Percentiles rank a stretch among this genome's conserved stretches.
phyloP scores from a whole-genome alignment of 2,329 filamentous ascomycete species.

The Sporothrix mexicana region DNA sequence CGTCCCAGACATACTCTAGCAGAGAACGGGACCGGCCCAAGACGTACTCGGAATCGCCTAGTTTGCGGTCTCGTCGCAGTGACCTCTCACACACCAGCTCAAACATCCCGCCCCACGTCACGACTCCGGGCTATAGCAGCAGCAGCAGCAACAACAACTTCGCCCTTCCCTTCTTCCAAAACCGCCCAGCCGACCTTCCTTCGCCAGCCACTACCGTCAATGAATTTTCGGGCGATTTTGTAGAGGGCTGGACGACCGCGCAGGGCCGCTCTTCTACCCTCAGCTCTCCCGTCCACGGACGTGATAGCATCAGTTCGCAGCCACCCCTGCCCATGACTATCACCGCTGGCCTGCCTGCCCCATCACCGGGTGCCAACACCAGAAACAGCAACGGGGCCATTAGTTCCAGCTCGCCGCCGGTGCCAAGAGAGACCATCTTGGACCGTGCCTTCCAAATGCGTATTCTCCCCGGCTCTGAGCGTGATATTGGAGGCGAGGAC shows the following conservation, averaged over 20 bases:
- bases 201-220: constrained; percentile 60
- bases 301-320: constrained; percentile 61
- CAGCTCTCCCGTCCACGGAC: constrained; percentile 61
- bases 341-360: constrained; percentile 44
- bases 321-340: constrained; percentile 46
- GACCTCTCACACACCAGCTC: constrained; percentile 57
- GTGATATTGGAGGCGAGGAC: constrained; percentile 61
- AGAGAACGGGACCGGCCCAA: constrained; percentile 55
- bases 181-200: constrained; percentile 60
- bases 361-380: constrained; percentile 41
- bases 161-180: constrained; percentile 33
- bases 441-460: constrained; percentile 69
- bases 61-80: constrained; percentile 66
- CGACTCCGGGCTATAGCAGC: constrained; percentile 19
- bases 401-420: constrained; percentile 58
- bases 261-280: constrained; percentile 65
- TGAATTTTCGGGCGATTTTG: constrained; percentile 61
- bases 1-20: constrained; percentile 51
- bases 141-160: constrained; percentile 30
- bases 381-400: constrained; percentile 43
- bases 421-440: constrained; percentile 68
- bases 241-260: constrained; percentile 65
- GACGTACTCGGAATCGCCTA: constrained; percentile 64
- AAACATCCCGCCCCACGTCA: constrained; percentile 33
- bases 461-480: constrained; percentile 65